These are phyloP conservation scores for Darksidea phi DNA, from an alignment of 495 filamentous ascomycete species.

Conservation along the genomic window DNA sequence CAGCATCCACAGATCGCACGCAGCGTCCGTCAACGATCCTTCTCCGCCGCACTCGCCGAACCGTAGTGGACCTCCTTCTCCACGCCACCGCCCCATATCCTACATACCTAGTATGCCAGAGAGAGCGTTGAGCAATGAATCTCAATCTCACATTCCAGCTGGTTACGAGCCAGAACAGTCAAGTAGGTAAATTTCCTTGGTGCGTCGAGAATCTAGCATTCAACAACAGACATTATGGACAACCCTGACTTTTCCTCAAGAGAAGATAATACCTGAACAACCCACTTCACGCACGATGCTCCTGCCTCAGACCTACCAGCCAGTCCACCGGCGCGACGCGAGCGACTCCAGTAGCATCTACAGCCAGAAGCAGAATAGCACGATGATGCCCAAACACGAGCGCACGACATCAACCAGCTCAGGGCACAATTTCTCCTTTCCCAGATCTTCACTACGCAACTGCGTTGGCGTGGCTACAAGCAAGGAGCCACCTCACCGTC, in stretches of 20 bases:
- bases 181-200: slow-evolving; percentile 31
- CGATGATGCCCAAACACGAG: slow-evolving; percentile 7
- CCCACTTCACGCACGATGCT: slow-evolving; percentile 15
- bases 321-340: slow-evolving; percentile 24
- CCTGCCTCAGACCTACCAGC: slow-evolving; percentile 25
- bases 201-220: neutral
- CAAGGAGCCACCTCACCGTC: no score
- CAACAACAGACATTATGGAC: neutral
- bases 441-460: slow-evolving; percentile 20
- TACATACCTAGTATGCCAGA: slow-evolving; percentile 24
- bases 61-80: slow-evolving; percentile 22
- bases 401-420: slow-evolving; percentile 12
- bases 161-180: slow-evolving; percentile 2
- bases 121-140: neutral
- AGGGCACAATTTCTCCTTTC: slow-evolving; percentile 26
- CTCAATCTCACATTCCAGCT: slow-evolving; percentile 12
- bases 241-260: slow-evolving; percentile 29
- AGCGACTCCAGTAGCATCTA: slow-evolving; percentile 34
- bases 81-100: slow-evolving; percentile 5
- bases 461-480: slow-evolving; percentile 5
- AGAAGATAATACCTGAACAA: neutral
- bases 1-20: slow-evolving; percentile 11
- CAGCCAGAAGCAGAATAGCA: slow-evolving; percentile 16
- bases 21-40: slow-evolving; percentile 22
- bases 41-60: slow-evolving; percentile 2